A percentile compares a stretch with the other conserved stretches of the same genome.
These are phyloP conservation scores for Calonectria naviculata DNA, from an alignment of 2,329 filamentous ascomycete genomes.

Conservation along the genomic window DNA sequence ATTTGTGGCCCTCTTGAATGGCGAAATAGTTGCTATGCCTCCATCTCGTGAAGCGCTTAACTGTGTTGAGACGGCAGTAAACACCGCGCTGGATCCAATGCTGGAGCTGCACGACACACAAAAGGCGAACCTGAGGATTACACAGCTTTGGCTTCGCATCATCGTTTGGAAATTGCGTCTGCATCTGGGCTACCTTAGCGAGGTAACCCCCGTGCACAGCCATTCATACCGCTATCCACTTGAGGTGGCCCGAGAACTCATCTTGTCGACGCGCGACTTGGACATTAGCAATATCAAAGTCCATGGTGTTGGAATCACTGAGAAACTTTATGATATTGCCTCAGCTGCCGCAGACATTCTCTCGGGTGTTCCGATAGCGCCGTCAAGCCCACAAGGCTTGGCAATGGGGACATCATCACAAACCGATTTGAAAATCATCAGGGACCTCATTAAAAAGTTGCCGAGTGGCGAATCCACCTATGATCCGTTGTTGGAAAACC, in stretches of 20 bases:
- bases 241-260: conserved; percentile 53
- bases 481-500: conserved; percentile 52
- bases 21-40: conserved; percentile 46
- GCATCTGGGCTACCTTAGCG: conserved; percentile 53
- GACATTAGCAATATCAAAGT: conserved; percentile 52
- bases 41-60: conserved; percentile 47
- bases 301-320: conserved; percentile 58
- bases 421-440: conserved; percentile 51
- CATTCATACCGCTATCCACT: conserved; percentile 57
- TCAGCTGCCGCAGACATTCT: conserved; percentile 57
- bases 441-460: conserved; percentile 49
- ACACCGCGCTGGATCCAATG: conserved; percentile 48
- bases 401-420: conserved; percentile 44
- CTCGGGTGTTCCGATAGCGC: conserved; percentile 51
- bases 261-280: conserved; percentile 51
- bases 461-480: conserved; percentile 52
- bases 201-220: conserved; percentile 45
- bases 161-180: conserved; percentile 58
- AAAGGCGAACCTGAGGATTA: conserved; percentile 56
- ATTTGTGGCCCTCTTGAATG: conserved; percentile 54
- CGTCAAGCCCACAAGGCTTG: conserved; percentile 37
- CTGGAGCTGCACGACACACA: conserved; percentile 53
- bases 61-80: conserved; percentile 49
- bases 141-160: conserved; percentile 57
- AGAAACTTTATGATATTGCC: conserved; percentile 58